Percentiles rank a stretch among this genome's conserved stretches.
Evolutionary conservation across 1,139 yeast genomes (phyloP).

Genomic region (Candida albicans): DNA sequence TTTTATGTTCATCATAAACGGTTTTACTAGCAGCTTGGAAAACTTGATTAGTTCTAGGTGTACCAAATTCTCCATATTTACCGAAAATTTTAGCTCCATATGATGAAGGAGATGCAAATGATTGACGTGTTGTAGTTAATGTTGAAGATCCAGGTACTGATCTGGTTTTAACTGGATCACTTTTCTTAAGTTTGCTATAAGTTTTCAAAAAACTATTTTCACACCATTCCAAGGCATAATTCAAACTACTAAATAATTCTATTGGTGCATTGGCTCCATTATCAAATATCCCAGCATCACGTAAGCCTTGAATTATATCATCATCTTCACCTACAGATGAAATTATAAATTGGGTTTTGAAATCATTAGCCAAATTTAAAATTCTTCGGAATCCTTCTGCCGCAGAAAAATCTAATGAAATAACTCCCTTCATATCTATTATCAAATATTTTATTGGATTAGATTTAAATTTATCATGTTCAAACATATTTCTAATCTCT

Average conservation of each 20-base stretch:
- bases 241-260: constrained; percentile 70
- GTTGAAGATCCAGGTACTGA: constrained; percentile 12
- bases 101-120: constrained; percentile 14
- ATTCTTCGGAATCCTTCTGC: constrained; percentile 94
- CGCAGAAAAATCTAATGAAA: constrained; percentile 87
- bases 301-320: constrained; percentile 59
- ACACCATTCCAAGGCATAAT: constrained; percentile 94
- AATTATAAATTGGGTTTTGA: constrained; percentile 68
- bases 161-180: constrained; percentile 12
- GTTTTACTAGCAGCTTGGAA: constrained; percentile 62
- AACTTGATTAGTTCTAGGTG: constrained; percentile 66
- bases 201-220: constrained; percentile 83
- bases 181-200: constrained; percentile 43
- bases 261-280: constrained; percentile 41
- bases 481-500: constrained; percentile 66
- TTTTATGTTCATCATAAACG: constrained; percentile 42
- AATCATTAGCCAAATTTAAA: constrained; percentile 71
- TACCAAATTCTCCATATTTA: constrained; percentile 23
- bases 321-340: constrained; percentile 72
- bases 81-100: constrained; percentile 12
- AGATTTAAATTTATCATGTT: constrained; percentile 49
- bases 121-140: constrained; percentile 9
- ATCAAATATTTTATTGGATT: constrained; percentile 76
- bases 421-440: constrained; percentile 80
- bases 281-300: constrained; percentile 74